Percentiles rank a stretch among this genome's conserved stretches.
Conservation (phyloP, 495 filamentous ascomycete species). For the Penicillium verhagenii region DNA sequence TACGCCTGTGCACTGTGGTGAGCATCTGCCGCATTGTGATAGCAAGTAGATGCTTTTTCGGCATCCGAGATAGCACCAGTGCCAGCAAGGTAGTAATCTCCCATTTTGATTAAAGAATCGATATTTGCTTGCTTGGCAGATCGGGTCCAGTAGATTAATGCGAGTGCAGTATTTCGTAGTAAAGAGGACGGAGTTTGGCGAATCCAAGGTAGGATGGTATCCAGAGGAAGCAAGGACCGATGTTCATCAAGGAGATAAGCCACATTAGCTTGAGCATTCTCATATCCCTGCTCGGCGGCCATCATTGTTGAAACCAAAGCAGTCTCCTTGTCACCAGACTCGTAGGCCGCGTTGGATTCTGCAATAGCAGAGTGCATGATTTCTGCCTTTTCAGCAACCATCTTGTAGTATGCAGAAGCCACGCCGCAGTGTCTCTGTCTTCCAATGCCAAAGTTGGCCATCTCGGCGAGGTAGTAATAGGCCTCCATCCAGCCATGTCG, state of each 20-base stretch:
- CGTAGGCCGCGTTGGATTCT: constrained; percentile 83
- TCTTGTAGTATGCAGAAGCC: constrained; percentile 90
- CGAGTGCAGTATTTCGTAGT: constrained; percentile 70
- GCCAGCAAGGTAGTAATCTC: constrained; percentile 88
- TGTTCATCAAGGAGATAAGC: constrained; percentile 86
- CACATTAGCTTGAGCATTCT: constrained; percentile 89
- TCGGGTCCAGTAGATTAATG: constrained; percentile 93
- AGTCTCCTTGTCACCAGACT: constrained; percentile 78
- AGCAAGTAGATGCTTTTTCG: constrained; percentile 91
- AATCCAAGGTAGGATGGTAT: constrained; percentile 41
- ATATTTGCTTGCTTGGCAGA: constrained; percentile 92
- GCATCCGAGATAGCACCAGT: constrained; percentile 67
- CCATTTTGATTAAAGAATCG: constrained; percentile 96
- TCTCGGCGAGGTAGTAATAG: constrained; percentile 92
- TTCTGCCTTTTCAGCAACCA: constrained; percentile 88
- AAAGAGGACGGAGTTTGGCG: constrained; percentile 44
- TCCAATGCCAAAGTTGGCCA: constrained; percentile 77
- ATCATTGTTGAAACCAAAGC: constrained; percentile 85
- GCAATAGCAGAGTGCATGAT: constrained; percentile 76
- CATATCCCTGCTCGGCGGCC: constrained; percentile 95
- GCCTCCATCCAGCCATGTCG: constrained; percentile 88
- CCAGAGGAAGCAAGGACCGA: constrained; percentile 59
- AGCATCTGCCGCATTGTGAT: constrained; percentile 85
- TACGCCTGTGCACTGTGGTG: constrained; percentile 91
- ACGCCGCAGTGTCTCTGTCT: constrained; percentile 76